These are phyloP conservation scores for Penicillium sp. DNA, from an alignment of 2,329 filamentous ascomycete genomes.

Conservation along the genomic window DNA sequence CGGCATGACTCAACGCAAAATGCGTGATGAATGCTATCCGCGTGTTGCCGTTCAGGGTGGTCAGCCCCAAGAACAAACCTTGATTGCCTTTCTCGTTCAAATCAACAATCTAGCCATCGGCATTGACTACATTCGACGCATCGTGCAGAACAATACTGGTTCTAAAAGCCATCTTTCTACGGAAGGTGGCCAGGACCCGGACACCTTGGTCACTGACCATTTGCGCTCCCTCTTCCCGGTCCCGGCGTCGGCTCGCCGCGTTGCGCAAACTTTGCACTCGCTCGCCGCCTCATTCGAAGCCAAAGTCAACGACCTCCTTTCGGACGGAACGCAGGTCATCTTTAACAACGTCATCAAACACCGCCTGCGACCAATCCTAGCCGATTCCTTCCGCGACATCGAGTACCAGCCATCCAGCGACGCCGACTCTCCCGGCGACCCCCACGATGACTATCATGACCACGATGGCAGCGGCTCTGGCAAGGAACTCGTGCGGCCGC, in stretches of 20 bases:
- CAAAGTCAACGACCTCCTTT: slow-evolving; percentile 75
- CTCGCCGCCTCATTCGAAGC: slow-evolving; percentile 66
- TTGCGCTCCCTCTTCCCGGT: slow-evolving; percentile 71
- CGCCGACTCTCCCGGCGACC: slow-evolving; percentile 25
- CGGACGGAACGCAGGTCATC: slow-evolving; percentile 76
- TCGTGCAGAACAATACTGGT: slow-evolving; percentile 64
- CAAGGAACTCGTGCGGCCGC: slow-evolving; percentile 63
- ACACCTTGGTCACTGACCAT: slow-evolving; percentile 24
- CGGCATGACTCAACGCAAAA: slow-evolving; percentile 94
- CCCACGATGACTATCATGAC: slow-evolving; percentile 43
- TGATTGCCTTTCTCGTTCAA: slow-evolving; percentile 82
- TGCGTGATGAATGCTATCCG: slow-evolving; percentile 93
- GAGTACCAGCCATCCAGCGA: slow-evolving; percentile 70
- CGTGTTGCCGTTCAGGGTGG: slow-evolving; percentile 70
- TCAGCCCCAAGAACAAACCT: slow-evolving; percentile 78
- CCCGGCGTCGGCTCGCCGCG: slow-evolving; percentile 64
- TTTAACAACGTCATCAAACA: slow-evolving; percentile 83
- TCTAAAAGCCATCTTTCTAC: slow-evolving; percentile 19
- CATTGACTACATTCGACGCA: slow-evolving; percentile 82
- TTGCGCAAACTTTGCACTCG: slow-evolving; percentile 60
- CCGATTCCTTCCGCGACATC: slow-evolving; percentile 83
- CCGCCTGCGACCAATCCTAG: slow-evolving; percentile 74
- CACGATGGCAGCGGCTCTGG: slow-evolving; percentile 40
- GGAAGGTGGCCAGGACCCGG: slow-evolving; percentile 10
- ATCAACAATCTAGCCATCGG: slow-evolving; percentile 94